These are phyloP conservation scores for Fraxinus sp. DNA, from an alignment of 305 asterid genomes.

Conservation along the genomic window DNA sequence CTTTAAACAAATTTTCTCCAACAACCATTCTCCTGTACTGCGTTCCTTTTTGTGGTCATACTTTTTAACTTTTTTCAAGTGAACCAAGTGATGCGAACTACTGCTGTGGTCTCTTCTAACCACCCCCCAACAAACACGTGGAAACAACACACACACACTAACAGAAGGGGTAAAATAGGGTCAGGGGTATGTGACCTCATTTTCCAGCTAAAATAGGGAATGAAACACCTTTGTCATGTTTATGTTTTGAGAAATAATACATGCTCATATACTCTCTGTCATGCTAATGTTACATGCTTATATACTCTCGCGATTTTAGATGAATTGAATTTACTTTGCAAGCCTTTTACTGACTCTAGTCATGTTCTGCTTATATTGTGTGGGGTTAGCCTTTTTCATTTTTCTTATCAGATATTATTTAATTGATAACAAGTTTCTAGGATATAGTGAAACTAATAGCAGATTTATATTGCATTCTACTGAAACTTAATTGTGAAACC, in stretches of 20 bases:
- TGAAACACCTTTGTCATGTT: background rate
- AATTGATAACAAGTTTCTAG: background rate
- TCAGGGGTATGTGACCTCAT: background rate
- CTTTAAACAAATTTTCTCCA: constrained; percentile 1
- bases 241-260: no score
- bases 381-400: constrained; percentile 1
- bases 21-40: background rate
- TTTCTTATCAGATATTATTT: background rate
- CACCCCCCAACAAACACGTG: background rate
- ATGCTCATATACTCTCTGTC: background rate
- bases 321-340: background rate
- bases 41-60: constrained; percentile 2
- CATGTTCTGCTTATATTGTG: background rate
- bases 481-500: background rate
- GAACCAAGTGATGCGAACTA: background rate
- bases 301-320: background rate
- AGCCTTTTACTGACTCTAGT: background rate
- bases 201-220: background rate
- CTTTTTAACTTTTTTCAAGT: background rate
- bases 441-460: background rate
- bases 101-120: constrained; percentile 4
- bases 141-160: background rate
- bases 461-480: background rate
- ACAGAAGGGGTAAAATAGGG: background rate
- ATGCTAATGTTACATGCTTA: background rate